Conservation (phyloP, 1,284 basidiomycete genomes). For the Ceratobasidium sp. region DNA sequence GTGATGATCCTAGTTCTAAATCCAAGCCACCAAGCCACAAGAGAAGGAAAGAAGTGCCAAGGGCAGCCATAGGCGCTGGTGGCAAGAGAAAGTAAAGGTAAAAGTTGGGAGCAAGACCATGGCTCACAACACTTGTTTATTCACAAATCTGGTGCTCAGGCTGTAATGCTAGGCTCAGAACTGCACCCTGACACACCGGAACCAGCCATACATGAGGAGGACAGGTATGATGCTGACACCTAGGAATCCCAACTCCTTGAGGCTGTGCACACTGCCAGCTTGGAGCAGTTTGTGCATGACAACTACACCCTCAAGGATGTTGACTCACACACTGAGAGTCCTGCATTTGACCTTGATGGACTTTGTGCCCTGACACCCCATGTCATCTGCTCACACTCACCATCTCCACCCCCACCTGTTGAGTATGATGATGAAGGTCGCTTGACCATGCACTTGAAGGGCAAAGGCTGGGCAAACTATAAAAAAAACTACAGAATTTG, state of each 20-base stretch:
- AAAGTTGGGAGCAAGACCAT: too few species aligned
- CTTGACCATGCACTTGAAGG: slow-evolving; percentile 12
- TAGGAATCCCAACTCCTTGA: not conserved
- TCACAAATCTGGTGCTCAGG: not conserved
- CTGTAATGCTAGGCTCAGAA: not conserved
- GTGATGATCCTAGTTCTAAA: too few species aligned
- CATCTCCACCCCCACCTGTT: not conserved
- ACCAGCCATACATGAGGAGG: not conserved
- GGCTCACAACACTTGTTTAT: too few species aligned
- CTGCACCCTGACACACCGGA: not conserved
- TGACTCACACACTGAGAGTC: not conserved
- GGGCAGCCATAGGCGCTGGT: too few species aligned
- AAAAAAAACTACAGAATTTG: too few species aligned
- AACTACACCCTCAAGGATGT: not conserved
- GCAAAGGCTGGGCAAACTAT: slow-evolving; percentile 10
- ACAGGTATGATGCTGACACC: not conserved
- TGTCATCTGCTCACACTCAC: not conserved
- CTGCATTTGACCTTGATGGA: not conserved
- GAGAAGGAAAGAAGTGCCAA: too few species aligned
- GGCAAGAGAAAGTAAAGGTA: too few species aligned
- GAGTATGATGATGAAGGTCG: not conserved
- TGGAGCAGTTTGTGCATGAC: not conserved
- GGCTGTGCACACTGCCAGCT: not conserved
- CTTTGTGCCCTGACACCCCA: not conserved
- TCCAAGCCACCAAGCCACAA: too few species aligned